Conservation (phyloP, 192 early-diverging fungal species). For the Coemansia sp. region DNA sequence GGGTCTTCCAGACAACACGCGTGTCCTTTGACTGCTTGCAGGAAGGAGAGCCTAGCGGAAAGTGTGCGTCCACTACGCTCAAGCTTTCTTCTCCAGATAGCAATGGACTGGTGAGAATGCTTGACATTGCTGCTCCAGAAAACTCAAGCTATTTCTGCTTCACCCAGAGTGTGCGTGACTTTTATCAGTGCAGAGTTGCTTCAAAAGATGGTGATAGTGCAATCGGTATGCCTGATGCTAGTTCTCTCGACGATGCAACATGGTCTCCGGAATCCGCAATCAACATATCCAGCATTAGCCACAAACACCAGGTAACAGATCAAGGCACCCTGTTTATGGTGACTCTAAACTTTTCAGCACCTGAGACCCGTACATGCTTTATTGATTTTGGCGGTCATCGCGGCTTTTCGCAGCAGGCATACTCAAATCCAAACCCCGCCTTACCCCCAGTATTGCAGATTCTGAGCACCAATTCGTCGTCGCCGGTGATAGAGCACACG, state of each 20-base stretch:
- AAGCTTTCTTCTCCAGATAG: conserved; percentile 45
- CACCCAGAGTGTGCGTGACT: conserved; percentile 34
- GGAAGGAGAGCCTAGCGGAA: background rate
- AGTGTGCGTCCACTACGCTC: conserved; percentile 26
- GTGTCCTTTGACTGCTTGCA: conserved; percentile 21
- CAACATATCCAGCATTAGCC: conserved; percentile 29
- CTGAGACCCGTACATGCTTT: conserved; percentile 52
- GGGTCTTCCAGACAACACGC: conserved; percentile 33
- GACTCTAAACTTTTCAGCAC: conserved; percentile 31
- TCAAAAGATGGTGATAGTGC: background rate
- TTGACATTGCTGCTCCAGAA: conserved; percentile 16
- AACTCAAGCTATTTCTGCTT: conserved; percentile 19
- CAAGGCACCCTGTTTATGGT: conserved; percentile 39
- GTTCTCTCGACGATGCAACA: background rate
- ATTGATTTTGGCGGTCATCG: conserved; percentile 46
- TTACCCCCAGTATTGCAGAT: conserved; percentile 8
- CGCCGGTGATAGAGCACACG: conserved; percentile 25
- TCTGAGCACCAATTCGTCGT: background rate
- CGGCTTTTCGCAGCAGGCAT: conserved; percentile 42
- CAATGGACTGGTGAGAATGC: conserved; percentile 27
- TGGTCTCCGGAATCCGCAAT: conserved; percentile 44
- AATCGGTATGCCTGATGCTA: background rate
- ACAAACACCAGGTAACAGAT: conserved; percentile 5
- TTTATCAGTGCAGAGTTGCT: conserved; percentile 34
- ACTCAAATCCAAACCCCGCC: conserved; percentile 43